Evolutionary conservation across 495 filamentous ascomycete species (phyloP), one percentile per base, ranked within the genome.

Genomic region (Talaromyces ruber): DNA sequence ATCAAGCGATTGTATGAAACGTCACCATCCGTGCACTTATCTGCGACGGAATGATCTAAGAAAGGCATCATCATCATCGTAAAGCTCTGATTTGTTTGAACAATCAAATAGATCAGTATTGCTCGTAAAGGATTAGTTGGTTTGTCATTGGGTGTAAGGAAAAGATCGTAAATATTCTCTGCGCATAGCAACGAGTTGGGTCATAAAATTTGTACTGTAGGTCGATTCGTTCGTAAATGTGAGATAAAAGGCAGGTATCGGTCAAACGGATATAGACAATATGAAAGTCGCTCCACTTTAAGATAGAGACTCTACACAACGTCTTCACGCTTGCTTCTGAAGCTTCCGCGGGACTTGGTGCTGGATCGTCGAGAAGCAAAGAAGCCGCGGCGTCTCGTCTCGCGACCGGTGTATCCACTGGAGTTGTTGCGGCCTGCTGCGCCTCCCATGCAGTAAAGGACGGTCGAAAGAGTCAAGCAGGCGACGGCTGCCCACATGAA

Each of bases 401-500:
- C 70, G 28, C 76, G 74, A 25, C 76, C 74, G 58, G 68, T 77
- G 64, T 78, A 78, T 26, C 76, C 76, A 29, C 58, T 25, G 6
- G 51, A 54, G 22, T 76, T 75, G 59, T 71, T 74, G 3, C 68
- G 65, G 24, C 74, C 72, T 32, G 74, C 68, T 1, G 71, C 62
- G 21, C 77, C 76, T 22, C 77, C 76, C 32, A 84, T 54, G 74
- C 86, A 93, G 77, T 93, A 89, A 18, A 92, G 70, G 26, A 92
- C 56, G 12, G 84, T 88, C 16, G 89, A 83, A 58, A 96, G 73
- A 63, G 93, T 75, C 54, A 90, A 80, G 53, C 84, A 86, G 1
- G 80, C 84, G 67, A 86, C 84, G 4, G 90, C 82, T 2, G 87
- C 87, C 92, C 92, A 97, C 74, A 88, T 91, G 76, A 96, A 96